Evolutionary conservation across 2,329 filamentous ascomycete species (phyloP), one percentile per base, ranked within the genome.

Genomic region (Myriangium duriaei): DNA sequence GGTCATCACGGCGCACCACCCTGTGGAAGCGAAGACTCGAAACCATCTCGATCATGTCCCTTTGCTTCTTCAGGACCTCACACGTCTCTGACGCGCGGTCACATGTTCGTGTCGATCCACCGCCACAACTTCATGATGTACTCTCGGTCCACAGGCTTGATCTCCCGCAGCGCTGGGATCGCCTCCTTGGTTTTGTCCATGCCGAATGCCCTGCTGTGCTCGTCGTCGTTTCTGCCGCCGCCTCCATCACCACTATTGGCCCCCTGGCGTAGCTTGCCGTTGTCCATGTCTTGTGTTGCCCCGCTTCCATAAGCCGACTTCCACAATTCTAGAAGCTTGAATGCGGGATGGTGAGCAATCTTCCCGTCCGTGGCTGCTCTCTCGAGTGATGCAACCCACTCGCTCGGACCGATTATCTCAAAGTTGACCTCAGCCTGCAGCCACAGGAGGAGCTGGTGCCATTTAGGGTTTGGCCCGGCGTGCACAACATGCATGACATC

Each of bases 401-500:
- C 51, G 11, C 49, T 34, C 0, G 62, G 58, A 3, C 50, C 30
- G 4, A 71, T 60, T 10, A 63, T 52, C 1, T 65, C 55, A 44
- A 68, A 63, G 1, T 45, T 42, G 33, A 53, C 51, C 21, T 47
- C 50, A 41, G 56, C 52, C 45, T 52, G 49, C 31, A 68, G 43
- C 65, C 64, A 69, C 3, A 47, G 43, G n/a, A 72, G 51, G 47
- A 73, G 53, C 34, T 65, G 54, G 1, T 44, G 49, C 68, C 67
- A 72, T 2, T 48, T 61, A 3, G 65, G 63, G 5, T 46, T 47
- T 6, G 40, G 51, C 41, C 66, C 56, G 17, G 62, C 57, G 42
- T 71, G 72, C 17, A 72, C 45, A 2, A 72, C 53, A 48, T 74
- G 68, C 41, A 63, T 66, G 4, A 72, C 61, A 11, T 45, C 40